These are phyloP conservation scores for Venturia aucupariae DNA, from an alignment of 2,329 filamentous ascomycete genomes.

Conservation along the genomic window DNA sequence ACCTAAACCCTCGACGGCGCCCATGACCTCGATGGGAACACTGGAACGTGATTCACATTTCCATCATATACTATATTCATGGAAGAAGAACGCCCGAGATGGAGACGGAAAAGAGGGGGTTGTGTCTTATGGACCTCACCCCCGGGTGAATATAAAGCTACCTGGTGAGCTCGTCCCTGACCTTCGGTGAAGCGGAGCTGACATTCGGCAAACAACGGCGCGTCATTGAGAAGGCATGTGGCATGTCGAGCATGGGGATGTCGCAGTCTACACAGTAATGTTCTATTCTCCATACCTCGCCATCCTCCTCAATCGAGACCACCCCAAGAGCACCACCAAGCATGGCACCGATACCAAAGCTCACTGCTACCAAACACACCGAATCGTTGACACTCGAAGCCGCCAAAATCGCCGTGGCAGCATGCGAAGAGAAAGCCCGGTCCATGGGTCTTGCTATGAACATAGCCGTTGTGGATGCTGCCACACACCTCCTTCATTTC, in stretches of 20 bases:
- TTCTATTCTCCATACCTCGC: neutral
- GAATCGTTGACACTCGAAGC: constrained; percentile 27
- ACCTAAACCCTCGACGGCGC: too few species aligned
- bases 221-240: neutral
- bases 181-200: neutral
- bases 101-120: neutral
- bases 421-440: constrained; percentile 28
- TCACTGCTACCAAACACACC: neutral
- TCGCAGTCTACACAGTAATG: neutral
- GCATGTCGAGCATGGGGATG: neutral
- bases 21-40: too few species aligned
- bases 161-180: neutral
- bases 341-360: constrained; percentile 5
- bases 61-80: too few species aligned
- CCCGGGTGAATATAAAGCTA: neutral
- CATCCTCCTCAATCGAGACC: neutral
- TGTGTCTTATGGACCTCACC: neutral
- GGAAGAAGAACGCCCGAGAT: too few species aligned
- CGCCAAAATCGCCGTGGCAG: constrained; percentile 27
- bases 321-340: neutral
- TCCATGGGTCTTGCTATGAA: constrained; percentile 36
- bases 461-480: constrained; percentile 40
- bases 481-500: constrained; percentile 39
- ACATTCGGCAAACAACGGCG: neutral
- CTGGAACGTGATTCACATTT: too few species aligned